Base-by-base conservation (phyloP, 2,329 filamentous ascomycete species). In the Sporothrix globosa region DNA sequence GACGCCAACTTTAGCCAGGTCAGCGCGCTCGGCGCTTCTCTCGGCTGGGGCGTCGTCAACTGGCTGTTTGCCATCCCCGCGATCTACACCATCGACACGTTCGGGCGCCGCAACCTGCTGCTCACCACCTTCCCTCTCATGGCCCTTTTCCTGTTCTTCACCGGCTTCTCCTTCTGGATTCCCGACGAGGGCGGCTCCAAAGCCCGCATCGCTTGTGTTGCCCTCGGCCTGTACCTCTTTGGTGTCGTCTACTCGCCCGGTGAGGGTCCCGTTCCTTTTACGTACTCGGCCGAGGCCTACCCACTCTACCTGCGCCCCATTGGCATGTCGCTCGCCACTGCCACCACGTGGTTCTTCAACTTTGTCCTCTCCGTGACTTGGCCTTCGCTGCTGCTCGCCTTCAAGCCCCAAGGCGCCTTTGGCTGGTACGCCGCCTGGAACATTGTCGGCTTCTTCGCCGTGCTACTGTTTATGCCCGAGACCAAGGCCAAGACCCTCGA, bases 71-170 rank as follows among this genome's bases (percentile, higher is more conserved):
- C 88, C 0, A 80, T 89, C 14, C 87, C 87, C 0, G 88, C 87
- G 3, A 80, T 90, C 61, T 89, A 87, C 76, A 90, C 88, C 6
- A 91, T 91, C 73, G 89, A 92, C 75, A 90, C 85, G 0, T 91
- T 89, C 71, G 90, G 89, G 7, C 85, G 90, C 3, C 83, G 89
- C 24, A 88, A 88, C 73, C 80, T 91, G 9, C 82, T 91, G 0
- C 81, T 91, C 4, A 82, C 83, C 1, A 91, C 88, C 0, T 90
- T 91, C 75, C 89, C 89, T 0, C 72, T 90, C 21, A 91, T 91
- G 89, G 80, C 82, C 0, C n/a, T 84, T 0, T 83, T 80, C 75
- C 74, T 84, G 3, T 79, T 85, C 69, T 83, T 83, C 68, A 82
- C 83, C 0, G 83, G 82, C 52, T 83, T 83, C 73, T 81, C 79